phyloP scores from a whole-genome alignment of 2,329 filamentous ascomycete species.

The Apiospora marii region DNA sequence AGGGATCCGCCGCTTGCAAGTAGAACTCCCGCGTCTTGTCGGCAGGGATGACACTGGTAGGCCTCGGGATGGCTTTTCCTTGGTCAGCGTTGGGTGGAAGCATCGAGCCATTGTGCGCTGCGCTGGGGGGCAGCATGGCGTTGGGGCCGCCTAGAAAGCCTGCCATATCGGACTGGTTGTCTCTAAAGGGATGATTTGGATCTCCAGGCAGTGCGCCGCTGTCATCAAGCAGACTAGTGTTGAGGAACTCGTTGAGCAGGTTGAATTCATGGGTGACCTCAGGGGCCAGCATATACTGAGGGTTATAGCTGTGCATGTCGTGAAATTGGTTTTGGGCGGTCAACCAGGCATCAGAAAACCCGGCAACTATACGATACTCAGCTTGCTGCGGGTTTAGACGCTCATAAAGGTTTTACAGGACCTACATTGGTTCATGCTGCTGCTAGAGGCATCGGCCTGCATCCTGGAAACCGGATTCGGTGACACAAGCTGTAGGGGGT shows the following conservation, averaged over 20 bases:
- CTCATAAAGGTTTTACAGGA: conserved; percentile 45
- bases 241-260: conserved; percentile 93
- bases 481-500: conserved; percentile 74
- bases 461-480: conserved; percentile 73
- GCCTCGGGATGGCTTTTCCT: conserved; percentile 65
- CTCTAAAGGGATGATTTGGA: conserved; percentile 54
- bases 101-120: conserved; percentile 53
- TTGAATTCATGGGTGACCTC: conserved; percentile 98
- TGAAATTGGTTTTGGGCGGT: conserved; percentile 83
- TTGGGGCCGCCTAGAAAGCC: conserved; percentile 51
- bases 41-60: conserved; percentile 66
- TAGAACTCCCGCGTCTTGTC: conserved; percentile 90
- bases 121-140: conserved; percentile 43
- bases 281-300: conserved; percentile 90
- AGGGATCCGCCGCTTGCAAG: conserved; percentile 94
- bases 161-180: conserved; percentile 53
- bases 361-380: conserved; percentile 66
- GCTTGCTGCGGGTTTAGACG: conserved; percentile 36
- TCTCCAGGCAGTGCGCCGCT: conserved; percentile 75
- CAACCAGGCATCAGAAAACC: conserved; percentile 85
- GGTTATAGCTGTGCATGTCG: conserved; percentile 93
- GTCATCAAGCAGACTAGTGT: conserved; percentile 89
- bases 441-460: conserved; percentile 67
- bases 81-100: conserved; percentile 56
- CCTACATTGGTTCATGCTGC: conserved; percentile 79